A percentile compares a stretch with the other conserved stretches of the same genome.
Evolutionary conservation across 2,329 filamentous ascomycete species (phyloP).

Genomic region (Ophiosphaerella herpotricha): DNA sequence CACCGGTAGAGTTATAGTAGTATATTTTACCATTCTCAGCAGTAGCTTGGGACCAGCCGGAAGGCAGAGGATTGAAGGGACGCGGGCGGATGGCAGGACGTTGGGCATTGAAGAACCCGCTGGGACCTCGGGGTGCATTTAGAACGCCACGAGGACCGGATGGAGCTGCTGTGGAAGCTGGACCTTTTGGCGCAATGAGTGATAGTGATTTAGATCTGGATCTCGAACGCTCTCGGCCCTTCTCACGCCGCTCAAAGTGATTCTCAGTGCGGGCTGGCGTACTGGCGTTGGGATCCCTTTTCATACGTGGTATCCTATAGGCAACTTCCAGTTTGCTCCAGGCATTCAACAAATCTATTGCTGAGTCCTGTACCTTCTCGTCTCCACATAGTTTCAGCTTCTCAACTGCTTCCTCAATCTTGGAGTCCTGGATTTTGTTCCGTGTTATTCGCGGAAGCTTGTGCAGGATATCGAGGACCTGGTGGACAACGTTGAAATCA

Average conservation of each 20-base stretch:
- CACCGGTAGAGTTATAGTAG: constrained; percentile 77
- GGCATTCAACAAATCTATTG: constrained; percentile 73
- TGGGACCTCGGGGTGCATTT: constrained; percentile 62
- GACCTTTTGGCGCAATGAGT: constrained; percentile 46
- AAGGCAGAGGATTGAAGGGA: constrained; percentile 66
- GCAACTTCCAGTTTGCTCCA: constrained; percentile 91
- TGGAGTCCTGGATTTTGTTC: constrained; percentile 96
- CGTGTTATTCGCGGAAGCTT: constrained; percentile 87
- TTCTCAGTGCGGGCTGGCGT: constrained; percentile 50
- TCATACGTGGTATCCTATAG: constrained; percentile 91
- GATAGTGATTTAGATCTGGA: constrained; percentile 55
- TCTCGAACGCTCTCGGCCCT: constrained; percentile 52
- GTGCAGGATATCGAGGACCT: constrained; percentile 87
- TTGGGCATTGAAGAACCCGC: constrained; percentile 55
- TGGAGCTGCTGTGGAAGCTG: constrained; percentile 43
- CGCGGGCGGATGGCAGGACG: constrained; percentile 56
- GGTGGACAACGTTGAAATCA: constrained; percentile 87
- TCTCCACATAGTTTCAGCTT: constrained; percentile 70
- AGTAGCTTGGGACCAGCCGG: constrained; percentile 83
- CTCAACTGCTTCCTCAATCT: constrained; percentile 83
- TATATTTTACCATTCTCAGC: constrained; percentile 72
- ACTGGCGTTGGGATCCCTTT: constrained; percentile 70
- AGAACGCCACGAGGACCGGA: constrained; percentile 53
- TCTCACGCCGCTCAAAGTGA: constrained; percentile 64
- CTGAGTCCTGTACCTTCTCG: constrained; percentile 73